A percentile compares a stretch with the other conserved stretches of the same genome.
Conservation (phyloP, 768 basidiomycete species). For the Termitomyces titanicus region DNA sequence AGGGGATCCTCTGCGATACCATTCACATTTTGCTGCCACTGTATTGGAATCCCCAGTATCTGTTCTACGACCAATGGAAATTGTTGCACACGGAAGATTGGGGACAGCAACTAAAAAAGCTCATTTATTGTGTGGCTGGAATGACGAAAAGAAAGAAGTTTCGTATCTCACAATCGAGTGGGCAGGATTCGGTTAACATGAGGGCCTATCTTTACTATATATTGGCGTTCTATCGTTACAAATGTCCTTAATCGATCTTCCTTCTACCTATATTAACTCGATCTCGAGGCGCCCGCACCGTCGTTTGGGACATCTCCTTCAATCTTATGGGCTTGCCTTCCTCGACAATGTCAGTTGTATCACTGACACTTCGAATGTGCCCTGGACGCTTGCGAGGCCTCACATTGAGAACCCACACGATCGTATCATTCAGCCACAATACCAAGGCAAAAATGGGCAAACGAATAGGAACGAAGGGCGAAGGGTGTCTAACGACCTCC, state of each 20-base stretch:
- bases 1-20: slow-evolving; percentile 95
- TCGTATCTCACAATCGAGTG: slow-evolving; percentile 84
- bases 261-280: slow-evolving; percentile 39
- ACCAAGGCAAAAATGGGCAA: slow-evolving; percentile 73
- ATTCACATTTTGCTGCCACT: slow-evolving; percentile 91
- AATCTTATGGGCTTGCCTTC: slow-evolving; percentile 42
- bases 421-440: slow-evolving; percentile 68
- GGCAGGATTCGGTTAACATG: slow-evolving; percentile 75
- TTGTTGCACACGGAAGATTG: slow-evolving; percentile 91
- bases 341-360: slow-evolving; percentile 57
- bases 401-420: slow-evolving; percentile 61
- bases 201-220: not conserved
- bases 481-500: slow-evolving; percentile 57
- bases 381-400: slow-evolving; percentile 23
- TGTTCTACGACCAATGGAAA: slow-evolving; percentile 80
- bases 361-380: slow-evolving; percentile 29
- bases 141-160: slow-evolving; percentile 61
- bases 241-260: slow-evolving; percentile 41
- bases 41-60: slow-evolving; percentile 64
- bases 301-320: slow-evolving; percentile 17
- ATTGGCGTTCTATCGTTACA: slow-evolving; percentile 7
- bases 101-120: slow-evolving; percentile 98
- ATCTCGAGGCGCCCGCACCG: slow-evolving; percentile 18
- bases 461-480: slow-evolving; percentile 77
- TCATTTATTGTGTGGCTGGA: slow-evolving; percentile 87